These are phyloP conservation scores for Aspergillus alliaceus DNA, from an alignment of 2,329 filamentous ascomycete species.

Conservation along the genomic window DNA sequence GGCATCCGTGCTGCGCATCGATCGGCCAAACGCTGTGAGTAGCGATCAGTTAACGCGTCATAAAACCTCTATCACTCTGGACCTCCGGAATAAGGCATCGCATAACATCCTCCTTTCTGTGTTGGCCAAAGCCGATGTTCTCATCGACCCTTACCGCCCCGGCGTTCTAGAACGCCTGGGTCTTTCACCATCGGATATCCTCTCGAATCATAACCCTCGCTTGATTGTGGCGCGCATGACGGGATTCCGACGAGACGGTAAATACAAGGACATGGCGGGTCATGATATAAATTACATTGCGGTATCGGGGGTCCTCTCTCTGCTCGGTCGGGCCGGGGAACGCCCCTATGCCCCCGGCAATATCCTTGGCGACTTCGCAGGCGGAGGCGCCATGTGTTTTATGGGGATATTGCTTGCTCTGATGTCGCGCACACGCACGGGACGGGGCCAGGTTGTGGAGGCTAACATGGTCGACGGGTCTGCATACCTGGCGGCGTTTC, in stretches of 20 bases:
- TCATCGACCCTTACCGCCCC: constrained; percentile 92
- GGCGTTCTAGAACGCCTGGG: constrained; percentile 84
- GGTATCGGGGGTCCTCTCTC: constrained; percentile 73
- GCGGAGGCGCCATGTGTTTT: constrained; percentile 79
- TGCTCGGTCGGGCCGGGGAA: constrained; percentile 70
- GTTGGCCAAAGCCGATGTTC: constrained; percentile 65
- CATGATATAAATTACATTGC: constrained; percentile 98
- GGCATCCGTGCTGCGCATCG: constrained; percentile 82
- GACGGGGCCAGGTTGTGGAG: constrained; percentile 83
- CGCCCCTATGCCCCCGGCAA: constrained; percentile 80
- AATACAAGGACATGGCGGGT: constrained; percentile 83
- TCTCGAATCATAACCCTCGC: constrained; percentile 68
- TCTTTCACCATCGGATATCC: constrained; percentile 66
- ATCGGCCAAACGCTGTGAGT: constrained; percentile 59
- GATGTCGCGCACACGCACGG: constrained; percentile 62
- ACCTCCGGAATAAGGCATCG: constrained; percentile 70
- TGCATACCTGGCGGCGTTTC: constrained; percentile 75
- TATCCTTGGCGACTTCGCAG: constrained; percentile 86
- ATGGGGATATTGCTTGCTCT: constrained; percentile 81
- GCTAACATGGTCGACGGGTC: constrained; percentile 96
- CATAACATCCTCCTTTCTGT: constrained; percentile 67
- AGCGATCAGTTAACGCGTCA: constrained; percentile 74
- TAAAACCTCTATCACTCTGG: constrained; percentile 77
- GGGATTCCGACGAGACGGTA: constrained; percentile 83
- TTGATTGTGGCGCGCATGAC: constrained; percentile 85